Evolutionary conservation across 2,329 filamentous ascomycete species (phyloP).

Genomic region (Huntiella savannae): DNA sequence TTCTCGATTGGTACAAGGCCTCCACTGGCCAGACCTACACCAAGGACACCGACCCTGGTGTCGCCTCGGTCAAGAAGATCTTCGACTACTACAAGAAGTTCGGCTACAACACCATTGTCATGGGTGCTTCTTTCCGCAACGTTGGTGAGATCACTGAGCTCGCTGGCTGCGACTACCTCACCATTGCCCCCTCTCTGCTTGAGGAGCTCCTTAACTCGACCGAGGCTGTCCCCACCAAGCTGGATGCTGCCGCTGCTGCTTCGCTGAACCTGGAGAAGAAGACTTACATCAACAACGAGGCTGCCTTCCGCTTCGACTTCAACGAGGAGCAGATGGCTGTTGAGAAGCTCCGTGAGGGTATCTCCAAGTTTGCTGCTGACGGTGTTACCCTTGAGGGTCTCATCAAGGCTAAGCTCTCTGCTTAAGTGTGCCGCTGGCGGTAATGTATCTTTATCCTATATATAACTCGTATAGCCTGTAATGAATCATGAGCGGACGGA

Average conservation of each 20-base stretch:
- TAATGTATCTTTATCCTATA: not conserved
- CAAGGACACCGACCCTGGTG: constrained; percentile 84
- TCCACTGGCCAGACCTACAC: constrained; percentile 82
- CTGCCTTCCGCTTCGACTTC: constrained; percentile 93
- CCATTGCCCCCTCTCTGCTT: constrained; percentile 54
- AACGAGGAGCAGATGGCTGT: constrained; percentile 99
- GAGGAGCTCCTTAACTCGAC: constrained; percentile 82
- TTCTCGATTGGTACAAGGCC: constrained; percentile 99
- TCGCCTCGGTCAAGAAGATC: constrained; percentile 80
- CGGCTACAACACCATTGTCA: constrained; percentile 98
- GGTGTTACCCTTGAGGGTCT: constrained; percentile 85
- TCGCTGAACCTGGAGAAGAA: constrained; percentile 68
- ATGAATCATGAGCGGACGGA: not conserved
- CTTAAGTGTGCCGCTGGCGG: constrained; percentile 17
- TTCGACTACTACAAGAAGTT: constrained; percentile 99
- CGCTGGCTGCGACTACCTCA: constrained; percentile 95
- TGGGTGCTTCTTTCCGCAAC: constrained; percentile 98
- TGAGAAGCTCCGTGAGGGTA: constrained; percentile 97
- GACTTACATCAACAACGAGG: constrained; percentile 76
- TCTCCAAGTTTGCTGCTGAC: constrained; percentile 97
- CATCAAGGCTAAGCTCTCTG: constrained; percentile 63
- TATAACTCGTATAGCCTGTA: too few relatives aligned
- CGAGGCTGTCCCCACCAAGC: constrained; percentile 76
- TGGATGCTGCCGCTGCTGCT: constrained; percentile 48
- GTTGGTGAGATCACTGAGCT: constrained; percentile 93